A percentile compares a stretch with the other conserved stretches of the same genome.
Conservation (phyloP, 768 basidiomycete genomes). For the Lactifluus volemus region DNA sequence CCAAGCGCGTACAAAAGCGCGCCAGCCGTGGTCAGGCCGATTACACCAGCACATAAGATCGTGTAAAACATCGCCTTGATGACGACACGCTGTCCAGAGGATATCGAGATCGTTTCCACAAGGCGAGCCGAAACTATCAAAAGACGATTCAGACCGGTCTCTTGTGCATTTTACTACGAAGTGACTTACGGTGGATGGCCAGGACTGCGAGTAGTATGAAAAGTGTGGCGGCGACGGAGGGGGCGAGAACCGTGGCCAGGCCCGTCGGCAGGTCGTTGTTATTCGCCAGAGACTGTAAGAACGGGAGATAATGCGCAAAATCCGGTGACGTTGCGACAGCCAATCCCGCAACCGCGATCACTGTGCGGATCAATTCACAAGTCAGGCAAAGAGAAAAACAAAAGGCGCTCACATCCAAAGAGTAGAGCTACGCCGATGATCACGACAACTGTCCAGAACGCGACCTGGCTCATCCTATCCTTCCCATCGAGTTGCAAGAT, state of each 20-base stretch:
- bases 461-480: slow-evolving; percentile 34
- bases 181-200: slow-evolving; percentile 47
- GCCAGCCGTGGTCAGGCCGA: slow-evolving; percentile 60
- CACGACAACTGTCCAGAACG: slow-evolving; percentile 51
- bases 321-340: slow-evolving; percentile 62
- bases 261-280: slow-evolving; percentile 48
- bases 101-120: slow-evolving; percentile 53
- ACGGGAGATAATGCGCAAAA: slow-evolving; percentile 60
- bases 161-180: neutral
- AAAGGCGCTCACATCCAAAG: slow-evolving; percentile 46
- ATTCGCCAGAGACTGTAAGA: slow-evolving; percentile 46
- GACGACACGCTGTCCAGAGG: slow-evolving; percentile 47
- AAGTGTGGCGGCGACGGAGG: slow-evolving; percentile 50
- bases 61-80: slow-evolving; percentile 60
- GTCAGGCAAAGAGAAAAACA: neutral
- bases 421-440: slow-evolving; percentile 45
- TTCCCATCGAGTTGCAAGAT: slow-evolving; percentile 53
- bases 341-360: slow-evolving; percentile 63
- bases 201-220: slow-evolving; percentile 48
- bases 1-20: slow-evolving; percentile 61
- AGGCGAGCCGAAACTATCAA: slow-evolving; percentile 13
- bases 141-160: neutral
- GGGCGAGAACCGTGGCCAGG: slow-evolving; percentile 57
- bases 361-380: slow-evolving; percentile 28
- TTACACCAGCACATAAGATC: slow-evolving; percentile 41